phyloP scores from a whole-genome alignment of 2,329 filamentous ascomycete species.

The Aureobasidium namibiae region DNA sequence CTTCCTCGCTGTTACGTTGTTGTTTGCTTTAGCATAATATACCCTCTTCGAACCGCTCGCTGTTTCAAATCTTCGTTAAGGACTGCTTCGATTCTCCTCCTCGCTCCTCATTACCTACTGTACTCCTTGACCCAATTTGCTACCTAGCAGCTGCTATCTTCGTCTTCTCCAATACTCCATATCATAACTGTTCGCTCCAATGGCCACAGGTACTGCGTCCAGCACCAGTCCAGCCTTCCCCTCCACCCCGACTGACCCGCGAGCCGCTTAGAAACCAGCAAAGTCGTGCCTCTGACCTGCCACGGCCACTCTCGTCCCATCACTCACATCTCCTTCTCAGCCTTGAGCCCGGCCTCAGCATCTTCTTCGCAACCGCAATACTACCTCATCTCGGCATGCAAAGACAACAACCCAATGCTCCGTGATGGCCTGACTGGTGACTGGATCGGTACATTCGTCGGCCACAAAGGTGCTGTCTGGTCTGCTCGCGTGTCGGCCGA shows the following conservation, averaged over 20 bases:
- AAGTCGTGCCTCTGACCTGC: slow-evolving; percentile 82
- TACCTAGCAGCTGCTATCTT: background rate
- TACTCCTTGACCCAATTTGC: background rate
- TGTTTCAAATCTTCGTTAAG: slow-evolving; percentile 5
- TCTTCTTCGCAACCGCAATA: slow-evolving; percentile 46
- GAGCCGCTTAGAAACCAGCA: slow-evolving; percentile 29
- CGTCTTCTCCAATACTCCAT: background rate
- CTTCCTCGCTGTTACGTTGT: background rate
- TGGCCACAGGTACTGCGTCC: slow-evolving; percentile 9
- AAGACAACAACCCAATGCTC: slow-evolving; percentile 97
- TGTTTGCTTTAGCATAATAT: background rate
- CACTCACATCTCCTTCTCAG: slow-evolving; percentile 83
- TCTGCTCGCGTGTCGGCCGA: slow-evolving; percentile 86
- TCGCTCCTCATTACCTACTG: background rate
- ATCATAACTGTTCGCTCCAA: background rate
- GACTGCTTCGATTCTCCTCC: background rate
- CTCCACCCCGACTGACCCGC: background rate
- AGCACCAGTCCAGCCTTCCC: background rate
- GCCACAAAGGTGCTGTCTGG: slow-evolving; percentile 97
- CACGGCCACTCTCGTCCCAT: slow-evolving; percentile 91
- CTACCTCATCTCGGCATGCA: slow-evolving; percentile 74
- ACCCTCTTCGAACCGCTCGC: slow-evolving; percentile 5
- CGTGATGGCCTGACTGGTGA: slow-evolving; percentile 92
- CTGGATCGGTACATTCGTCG: slow-evolving; percentile 97
- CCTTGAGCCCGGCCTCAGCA: slow-evolving; percentile 45